These are phyloP conservation scores for Magnolia kwangsiensis DNA, from an alignment of 164 flowering plant genomes.

Conservation along the genomic window DNA sequence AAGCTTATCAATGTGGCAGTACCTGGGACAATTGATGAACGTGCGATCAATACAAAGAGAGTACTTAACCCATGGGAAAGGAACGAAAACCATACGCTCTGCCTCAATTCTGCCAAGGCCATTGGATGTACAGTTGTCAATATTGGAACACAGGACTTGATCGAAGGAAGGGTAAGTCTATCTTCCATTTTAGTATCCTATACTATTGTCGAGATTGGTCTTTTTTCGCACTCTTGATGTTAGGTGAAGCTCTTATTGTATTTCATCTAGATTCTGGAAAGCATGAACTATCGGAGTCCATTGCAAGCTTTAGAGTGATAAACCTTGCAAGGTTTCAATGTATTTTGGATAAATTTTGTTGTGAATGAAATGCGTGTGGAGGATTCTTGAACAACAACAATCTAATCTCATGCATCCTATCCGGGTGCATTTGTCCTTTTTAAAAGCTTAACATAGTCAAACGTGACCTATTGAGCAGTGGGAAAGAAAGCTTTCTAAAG, in stretches of 20 bases:
- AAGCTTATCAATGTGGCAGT: conserved; percentile 85
- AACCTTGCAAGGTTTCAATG: too few species aligned
- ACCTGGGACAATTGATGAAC: conserved; percentile 84
- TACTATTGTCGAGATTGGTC: neutral
- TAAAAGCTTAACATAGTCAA: too few species aligned
- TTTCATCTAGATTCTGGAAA: too few species aligned
- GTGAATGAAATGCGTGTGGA: too few species aligned
- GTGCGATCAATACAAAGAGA: conserved; percentile 74
- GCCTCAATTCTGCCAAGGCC: conserved; percentile 85
- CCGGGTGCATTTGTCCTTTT: too few species aligned
- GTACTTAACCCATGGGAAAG: conserved; percentile 87
- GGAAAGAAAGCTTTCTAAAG: too few species aligned
- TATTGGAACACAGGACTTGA: conserved; percentile 75
- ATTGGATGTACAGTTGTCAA: conserved; percentile 86
- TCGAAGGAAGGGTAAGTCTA: conserved; percentile 70
- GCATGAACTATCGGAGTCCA: too few species aligned
- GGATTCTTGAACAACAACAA: too few species aligned
- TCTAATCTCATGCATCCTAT: too few species aligned
- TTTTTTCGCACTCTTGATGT: neutral
- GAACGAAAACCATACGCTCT: conserved; percentile 77
- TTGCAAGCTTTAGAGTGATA: too few species aligned
- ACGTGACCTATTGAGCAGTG: too few species aligned
- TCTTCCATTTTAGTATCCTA: neutral
- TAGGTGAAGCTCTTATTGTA: neutral
- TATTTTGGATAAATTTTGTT: too few species aligned